phyloP scores from a whole-genome alignment of 495 filamentous ascomycete genomes.

The Tuber indicum region DNA sequence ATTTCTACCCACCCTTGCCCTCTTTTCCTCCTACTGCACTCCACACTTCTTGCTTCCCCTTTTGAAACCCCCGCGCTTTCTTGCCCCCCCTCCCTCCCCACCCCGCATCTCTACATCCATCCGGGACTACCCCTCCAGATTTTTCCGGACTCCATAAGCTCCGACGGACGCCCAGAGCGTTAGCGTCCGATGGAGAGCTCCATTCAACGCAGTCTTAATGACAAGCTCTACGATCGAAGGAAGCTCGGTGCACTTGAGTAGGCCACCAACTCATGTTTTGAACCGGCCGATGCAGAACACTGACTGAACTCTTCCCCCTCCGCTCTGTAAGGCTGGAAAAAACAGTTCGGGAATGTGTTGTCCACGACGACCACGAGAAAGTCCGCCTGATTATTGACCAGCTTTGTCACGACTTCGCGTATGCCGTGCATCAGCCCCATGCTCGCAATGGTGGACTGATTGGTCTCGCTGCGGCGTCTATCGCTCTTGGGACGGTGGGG shows the following conservation, averaged over 20 bases:
- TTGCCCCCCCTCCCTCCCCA: neutral
- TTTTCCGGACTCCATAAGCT: neutral
- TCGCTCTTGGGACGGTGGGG: conserved; percentile 83
- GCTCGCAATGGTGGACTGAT: conserved; percentile 95
- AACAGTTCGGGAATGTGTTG: conserved; percentile 77
- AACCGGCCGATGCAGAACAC: conserved; percentile 18
- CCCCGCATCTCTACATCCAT: neutral
- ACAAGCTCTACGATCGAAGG: conserved; percentile 97
- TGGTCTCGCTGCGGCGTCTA: conserved; percentile 90
- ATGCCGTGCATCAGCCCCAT: conserved; percentile 94
- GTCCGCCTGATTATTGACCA: conserved; percentile 86
- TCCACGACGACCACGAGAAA: conserved; percentile 64
- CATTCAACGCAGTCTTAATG: conserved; percentile 84
- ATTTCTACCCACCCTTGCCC: neutral
- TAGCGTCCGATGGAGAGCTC: conserved; percentile 65
- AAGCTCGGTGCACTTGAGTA: conserved; percentile 97
- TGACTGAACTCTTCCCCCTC: conserved; percentile 13
- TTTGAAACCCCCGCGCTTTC: neutral
- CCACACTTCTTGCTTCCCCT: neutral
- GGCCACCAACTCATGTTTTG: conserved; percentile 42
- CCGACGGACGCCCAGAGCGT: neutral
- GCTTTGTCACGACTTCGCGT: conserved; percentile 95
- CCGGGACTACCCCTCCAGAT: neutral
- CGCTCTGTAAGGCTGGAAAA: conserved; percentile 64
- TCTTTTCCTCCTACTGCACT: neutral